Evolutionary conservation across 2,329 filamentous ascomycete species (phyloP).

Genomic region (Xylaria sp.): DNA sequence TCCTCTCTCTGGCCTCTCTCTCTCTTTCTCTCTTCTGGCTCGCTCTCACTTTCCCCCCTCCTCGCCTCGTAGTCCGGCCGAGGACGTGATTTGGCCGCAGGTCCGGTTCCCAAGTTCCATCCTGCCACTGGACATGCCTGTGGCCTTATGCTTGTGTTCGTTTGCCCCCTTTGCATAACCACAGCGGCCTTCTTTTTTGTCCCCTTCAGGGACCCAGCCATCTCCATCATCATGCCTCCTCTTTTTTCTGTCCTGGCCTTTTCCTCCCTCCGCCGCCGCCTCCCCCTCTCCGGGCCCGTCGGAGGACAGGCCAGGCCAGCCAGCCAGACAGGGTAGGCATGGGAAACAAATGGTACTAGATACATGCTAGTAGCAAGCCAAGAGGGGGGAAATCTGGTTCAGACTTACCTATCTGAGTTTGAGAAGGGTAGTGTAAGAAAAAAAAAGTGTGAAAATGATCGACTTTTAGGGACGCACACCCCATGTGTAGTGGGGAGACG

Average conservation of each 20-base stretch:
- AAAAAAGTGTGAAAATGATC: conserved; percentile 37
- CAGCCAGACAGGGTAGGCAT: conserved; percentile 28
- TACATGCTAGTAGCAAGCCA: conserved; percentile 11
- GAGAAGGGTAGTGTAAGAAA: conserved; percentile 17
- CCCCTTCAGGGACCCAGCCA: conserved; percentile 24
- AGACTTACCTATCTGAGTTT: conserved; percentile 37
- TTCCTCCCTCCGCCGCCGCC: conserved; percentile 8
- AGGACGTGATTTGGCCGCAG: conserved; percentile 37
- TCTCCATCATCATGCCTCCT: conserved; percentile 16
- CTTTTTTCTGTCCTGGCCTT: conserved; percentile 28
- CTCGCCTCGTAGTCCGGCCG: conserved; percentile 26
- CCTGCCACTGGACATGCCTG: conserved; percentile 39
- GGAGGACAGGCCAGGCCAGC: conserved; percentile 3
- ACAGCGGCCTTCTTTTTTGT: conserved; percentile 32
- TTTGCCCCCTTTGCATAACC: conserved; percentile 34
- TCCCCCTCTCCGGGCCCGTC: conserved; percentile 30
- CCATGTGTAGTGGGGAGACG: conserved; percentile 55
- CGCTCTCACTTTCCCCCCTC: neutral
- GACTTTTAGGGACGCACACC: conserved; percentile 41
- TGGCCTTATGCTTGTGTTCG: conserved; percentile 29
- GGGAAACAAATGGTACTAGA: conserved; percentile 21
- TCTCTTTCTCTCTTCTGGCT: conserved; percentile 11
- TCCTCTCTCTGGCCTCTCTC: conserved; percentile 17
- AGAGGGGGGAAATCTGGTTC: conserved; percentile 28
- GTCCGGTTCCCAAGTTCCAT: conserved; percentile 35